Evolutionary conservation across 495 filamentous ascomycete species (phyloP), one percentile per base, ranked within the genome.

Genomic region (Alectoria sarmentosa): DNA sequence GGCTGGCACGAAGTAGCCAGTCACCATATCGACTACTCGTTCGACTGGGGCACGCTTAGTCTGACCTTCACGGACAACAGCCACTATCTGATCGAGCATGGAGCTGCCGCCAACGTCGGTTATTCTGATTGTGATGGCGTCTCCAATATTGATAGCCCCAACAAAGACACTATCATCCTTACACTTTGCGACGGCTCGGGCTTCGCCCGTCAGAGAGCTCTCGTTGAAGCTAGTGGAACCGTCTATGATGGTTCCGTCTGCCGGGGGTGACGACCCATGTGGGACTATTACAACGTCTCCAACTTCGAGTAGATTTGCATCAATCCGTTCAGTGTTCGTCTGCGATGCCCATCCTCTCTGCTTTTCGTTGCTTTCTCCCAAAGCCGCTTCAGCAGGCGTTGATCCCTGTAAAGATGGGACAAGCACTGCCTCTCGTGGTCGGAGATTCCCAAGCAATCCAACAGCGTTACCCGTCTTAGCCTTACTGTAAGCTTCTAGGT

Each of bases 401-500:
- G 26, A 19, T 28, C 19, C 62, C 21, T 21, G 19, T 23, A 28
- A 65, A 39, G 36, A 63, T 28, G 80, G 79, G 4, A 92, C 77
- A 15, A 98, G 74, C 14, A 90, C 76, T 5, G 93, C 93, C 67
- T 92, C 88, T 7, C 81, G 86, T 0, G 93, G 92, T 36, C 90
- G 82, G 23, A 97, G 82, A 62, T 90, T 88, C 4, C 85, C 87
- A 9, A 98, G 78, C 56, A 87, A 83, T 58, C 87, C 83, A 8
- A 98, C 90, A 7, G 92, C 94, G 73, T 96, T 89, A 3, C 93
- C 92, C 0, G 92, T 90, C 71, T 89, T 91, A 1, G 91, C 86
- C 76, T 97, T 96, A 80, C 89, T 96, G 76, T 93, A 94, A 26
- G 91, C 88, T 76, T 98, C 93, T 56, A 97, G 82, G 58, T 86